These are phyloP conservation scores for Secale cereale DNA, from an alignment of 176 grass and related monocot genomes.

Conservation along the genomic window DNA sequence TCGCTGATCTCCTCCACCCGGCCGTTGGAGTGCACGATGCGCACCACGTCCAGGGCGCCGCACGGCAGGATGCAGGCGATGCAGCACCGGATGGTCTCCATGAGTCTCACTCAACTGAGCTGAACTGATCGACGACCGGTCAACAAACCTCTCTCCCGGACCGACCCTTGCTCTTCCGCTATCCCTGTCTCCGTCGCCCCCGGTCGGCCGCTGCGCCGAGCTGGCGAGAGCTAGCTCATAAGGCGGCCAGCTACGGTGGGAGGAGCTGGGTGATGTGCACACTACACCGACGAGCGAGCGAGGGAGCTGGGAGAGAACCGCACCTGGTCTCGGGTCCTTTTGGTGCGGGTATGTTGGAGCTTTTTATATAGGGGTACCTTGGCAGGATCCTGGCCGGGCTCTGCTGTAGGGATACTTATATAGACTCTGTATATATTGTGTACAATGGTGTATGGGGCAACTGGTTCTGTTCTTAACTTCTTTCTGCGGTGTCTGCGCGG, in stretches of 20 bases:
- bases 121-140: background rate
- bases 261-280: background rate
- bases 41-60: conserved; percentile 91
- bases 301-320: background rate
- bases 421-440: conserved; percentile 12
- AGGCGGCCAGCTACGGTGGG: background rate
- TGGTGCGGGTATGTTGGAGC: conserved; percentile 36
- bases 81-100: conserved; percentile 96
- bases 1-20: conserved; percentile 89
- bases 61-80: conserved; percentile 98
- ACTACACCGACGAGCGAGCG: background rate
- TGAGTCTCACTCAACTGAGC: background rate
- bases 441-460: background rate
- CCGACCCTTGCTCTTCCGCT: background rate
- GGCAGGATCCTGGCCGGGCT: background rate
- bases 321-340: conserved; percentile 27
- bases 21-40: conserved; percentile 95
- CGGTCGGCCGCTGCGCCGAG: conserved; percentile 6
- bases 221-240: conserved; percentile 37
- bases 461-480: conserved; percentile 31
- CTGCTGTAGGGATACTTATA: conserved; percentile 9
- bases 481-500: background rate
- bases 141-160: background rate
- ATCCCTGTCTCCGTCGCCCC: background rate
- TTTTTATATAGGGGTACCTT: conserved; percentile 36